Evolutionary conservation across 768 basidiomycete species (phyloP).

Genomic region (Amanita jacksonii): DNA sequence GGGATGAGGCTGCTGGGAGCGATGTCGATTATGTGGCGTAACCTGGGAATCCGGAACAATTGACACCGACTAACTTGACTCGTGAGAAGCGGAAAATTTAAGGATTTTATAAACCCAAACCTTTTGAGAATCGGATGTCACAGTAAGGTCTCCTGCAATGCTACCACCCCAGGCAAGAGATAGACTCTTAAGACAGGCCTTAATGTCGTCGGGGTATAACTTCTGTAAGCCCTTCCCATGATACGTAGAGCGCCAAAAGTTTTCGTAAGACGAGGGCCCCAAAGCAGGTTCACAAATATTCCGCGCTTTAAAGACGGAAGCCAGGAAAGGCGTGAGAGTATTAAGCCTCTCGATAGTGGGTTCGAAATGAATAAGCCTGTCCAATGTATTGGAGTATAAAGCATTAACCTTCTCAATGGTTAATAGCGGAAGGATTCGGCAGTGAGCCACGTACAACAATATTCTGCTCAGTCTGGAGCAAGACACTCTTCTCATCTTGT

Average conservation of each 20-base stretch:
- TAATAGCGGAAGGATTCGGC: background rate
- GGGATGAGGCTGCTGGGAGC: background rate
- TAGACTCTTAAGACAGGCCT: conserved; percentile 34
- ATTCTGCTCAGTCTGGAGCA: conserved; percentile 37
- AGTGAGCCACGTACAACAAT: conserved; percentile 29
- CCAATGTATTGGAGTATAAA: conserved; percentile 38
- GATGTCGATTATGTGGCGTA: background rate
- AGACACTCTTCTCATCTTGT: conserved; percentile 30
- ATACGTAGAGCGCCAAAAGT: conserved; percentile 52
- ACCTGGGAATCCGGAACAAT: conserved; percentile 1
- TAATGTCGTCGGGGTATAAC: conserved; percentile 33
- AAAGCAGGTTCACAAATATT: conserved; percentile 35
- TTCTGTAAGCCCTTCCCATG: conserved; percentile 29
- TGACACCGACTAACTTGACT: background rate
- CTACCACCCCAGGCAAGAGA: conserved; percentile 25
- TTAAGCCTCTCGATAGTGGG: conserved; percentile 32
- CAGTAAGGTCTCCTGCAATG: background rate
- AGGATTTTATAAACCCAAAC: background rate
- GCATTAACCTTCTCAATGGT: conserved; percentile 19
- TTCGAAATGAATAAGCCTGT: conserved; percentile 26
- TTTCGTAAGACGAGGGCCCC: conserved; percentile 43
- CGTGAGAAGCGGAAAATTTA: background rate
- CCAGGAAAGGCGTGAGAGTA: conserved; percentile 34
- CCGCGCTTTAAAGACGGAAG: conserved; percentile 35
- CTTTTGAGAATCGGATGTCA: background rate